phyloP scores from a whole-genome alignment of 441 rosid genomes.

The Populus hybrid region DNA sequence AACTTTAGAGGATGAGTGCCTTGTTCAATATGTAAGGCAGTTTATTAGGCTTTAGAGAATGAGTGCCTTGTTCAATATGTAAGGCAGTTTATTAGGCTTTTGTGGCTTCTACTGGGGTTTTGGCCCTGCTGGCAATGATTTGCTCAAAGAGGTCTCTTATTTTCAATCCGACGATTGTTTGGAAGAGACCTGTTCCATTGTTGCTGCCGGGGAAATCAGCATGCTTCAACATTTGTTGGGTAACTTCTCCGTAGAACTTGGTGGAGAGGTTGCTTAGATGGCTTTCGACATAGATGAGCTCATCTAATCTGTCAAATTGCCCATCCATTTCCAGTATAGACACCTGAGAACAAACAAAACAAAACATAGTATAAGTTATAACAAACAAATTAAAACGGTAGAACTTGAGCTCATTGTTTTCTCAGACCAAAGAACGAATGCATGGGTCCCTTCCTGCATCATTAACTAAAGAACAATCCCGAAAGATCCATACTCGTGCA shows the following conservation, averaged over 20 bases:
- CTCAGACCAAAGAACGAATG: neutral
- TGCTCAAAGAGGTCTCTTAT: conserved; percentile 91
- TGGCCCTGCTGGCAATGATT: conserved; percentile 47
- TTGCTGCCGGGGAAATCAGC: conserved; percentile 94
- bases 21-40: neutral
- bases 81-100: conserved; percentile 41
- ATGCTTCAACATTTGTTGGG: conserved; percentile 97
- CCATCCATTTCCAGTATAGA: conserved; percentile 97
- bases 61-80: conserved; percentile 3
- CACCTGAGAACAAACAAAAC: conserved; percentile 39
- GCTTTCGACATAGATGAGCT: conserved; percentile 90
- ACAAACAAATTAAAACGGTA: neutral
- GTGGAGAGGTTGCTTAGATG: conserved; percentile 93
- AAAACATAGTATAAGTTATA: neutral
- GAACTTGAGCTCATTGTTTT: neutral
- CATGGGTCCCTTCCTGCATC: neutral
- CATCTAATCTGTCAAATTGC: conserved; percentile 92
- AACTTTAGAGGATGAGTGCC: conserved; percentile 1
- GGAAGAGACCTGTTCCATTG: conserved; percentile 98
- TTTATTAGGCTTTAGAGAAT: conserved; percentile 42
- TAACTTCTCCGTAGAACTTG: conserved; percentile 92
- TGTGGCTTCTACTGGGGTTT: conserved; percentile 55
- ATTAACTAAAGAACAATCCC: neutral
- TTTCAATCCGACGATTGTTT: conserved; percentile 86
- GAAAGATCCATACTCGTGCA: neutral